Conservation (phyloP, 768 basidiomycete species). For the Podaxis sp. region DNA sequence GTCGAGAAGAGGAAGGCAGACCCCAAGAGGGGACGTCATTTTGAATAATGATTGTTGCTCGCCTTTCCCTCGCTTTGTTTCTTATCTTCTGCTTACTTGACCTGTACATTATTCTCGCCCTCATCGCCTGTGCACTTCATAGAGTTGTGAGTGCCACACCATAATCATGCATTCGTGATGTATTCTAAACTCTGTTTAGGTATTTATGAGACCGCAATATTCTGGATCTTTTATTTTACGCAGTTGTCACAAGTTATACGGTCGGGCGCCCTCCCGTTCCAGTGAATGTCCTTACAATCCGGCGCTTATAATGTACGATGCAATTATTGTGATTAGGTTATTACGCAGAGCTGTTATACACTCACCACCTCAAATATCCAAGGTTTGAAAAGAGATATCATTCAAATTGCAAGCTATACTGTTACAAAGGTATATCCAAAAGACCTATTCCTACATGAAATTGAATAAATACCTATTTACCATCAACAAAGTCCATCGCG, state of each 20-base stretch:
- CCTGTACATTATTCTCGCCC: background rate
- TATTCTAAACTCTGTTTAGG: background rate
- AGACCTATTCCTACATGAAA: background rate
- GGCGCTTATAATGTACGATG: too few species aligned
- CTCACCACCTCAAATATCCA: too few species aligned
- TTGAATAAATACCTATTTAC: slow-evolving; percentile 14
- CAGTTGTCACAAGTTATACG: too few species aligned
- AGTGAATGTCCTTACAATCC: too few species aligned
- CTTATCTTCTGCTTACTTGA: background rate
- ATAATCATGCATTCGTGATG: background rate
- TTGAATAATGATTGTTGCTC: slow-evolving; percentile 39
- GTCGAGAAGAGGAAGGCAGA: slow-evolving; percentile 85
- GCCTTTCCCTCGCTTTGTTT: background rate
- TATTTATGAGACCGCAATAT: too few species aligned
- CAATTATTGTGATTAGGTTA: too few species aligned
- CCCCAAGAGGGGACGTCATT: slow-evolving; percentile 84
- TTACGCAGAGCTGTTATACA: too few species aligned
- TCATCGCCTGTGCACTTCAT: background rate
- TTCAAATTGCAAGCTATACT: background rate
- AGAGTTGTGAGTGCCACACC: background rate
- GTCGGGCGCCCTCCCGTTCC: too few species aligned
- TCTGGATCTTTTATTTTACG: too few species aligned
- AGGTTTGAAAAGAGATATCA: background rate
- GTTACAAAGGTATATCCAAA: background rate
- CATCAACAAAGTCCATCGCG: slow-evolving; percentile 28